These are phyloP conservation scores for Acacia crassicarpa DNA, from an alignment of 306 rosid genomes.

Conservation along the genomic window DNA sequence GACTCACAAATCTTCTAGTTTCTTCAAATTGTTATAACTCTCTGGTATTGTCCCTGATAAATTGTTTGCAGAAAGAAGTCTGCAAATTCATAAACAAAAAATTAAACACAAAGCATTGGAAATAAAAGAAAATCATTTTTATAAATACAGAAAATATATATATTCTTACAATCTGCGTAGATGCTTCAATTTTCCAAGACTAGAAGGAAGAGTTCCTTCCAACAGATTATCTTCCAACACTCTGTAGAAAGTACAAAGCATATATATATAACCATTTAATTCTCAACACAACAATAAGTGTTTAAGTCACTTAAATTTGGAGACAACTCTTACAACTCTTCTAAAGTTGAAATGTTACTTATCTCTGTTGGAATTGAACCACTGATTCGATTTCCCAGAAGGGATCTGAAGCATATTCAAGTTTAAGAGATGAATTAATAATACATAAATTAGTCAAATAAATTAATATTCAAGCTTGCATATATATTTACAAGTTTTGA, in stretches of 20 bases:
- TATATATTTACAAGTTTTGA: neutral
- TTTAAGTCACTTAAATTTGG: neutral
- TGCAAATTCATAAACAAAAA: constrained; percentile 30
- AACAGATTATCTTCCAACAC: constrained; percentile 58
- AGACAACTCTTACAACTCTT: neutral
- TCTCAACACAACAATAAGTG: neutral
- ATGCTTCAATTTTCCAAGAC: constrained; percentile 57
- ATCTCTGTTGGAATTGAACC: constrained; percentile 53
- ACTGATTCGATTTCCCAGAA: constrained; percentile 47
- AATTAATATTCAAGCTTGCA: neutral
- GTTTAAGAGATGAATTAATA: neutral
- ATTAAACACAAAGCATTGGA: neutral
- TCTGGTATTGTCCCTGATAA: constrained; percentile 70
- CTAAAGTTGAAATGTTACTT: constrained; percentile 42
- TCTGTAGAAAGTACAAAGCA: constrained; percentile 41
- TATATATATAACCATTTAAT: neutral
- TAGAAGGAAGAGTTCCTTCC: constrained; percentile 65
- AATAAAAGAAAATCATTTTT: neutral
- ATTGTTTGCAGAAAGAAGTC: constrained; percentile 61
- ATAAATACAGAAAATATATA: neutral
- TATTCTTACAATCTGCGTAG: constrained; percentile 59
- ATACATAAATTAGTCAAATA: neutral
- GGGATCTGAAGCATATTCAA: constrained; percentile 28
- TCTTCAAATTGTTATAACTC: constrained; percentile 52
- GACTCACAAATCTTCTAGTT: constrained; percentile 67